These are phyloP conservation scores for Colletotrichum eremochloae DNA, from an alignment of 2,329 filamentous ascomycete genomes.

Conservation along the genomic window DNA sequence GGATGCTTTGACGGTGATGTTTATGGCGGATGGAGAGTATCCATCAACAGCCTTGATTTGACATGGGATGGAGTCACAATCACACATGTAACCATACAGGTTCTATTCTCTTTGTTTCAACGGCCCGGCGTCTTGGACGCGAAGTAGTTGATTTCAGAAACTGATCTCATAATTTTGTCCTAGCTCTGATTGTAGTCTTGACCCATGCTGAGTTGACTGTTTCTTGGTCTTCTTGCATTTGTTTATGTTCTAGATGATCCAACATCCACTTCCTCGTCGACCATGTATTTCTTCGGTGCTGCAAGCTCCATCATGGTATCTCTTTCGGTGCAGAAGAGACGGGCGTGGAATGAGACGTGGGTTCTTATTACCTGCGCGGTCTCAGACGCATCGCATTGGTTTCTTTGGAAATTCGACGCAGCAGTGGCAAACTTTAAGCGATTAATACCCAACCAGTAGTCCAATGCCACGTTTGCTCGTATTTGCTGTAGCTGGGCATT, in stretches of 20 bases:
- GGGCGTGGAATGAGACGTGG: neutral
- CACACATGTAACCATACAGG: slow-evolving; percentile 40
- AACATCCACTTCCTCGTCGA: neutral
- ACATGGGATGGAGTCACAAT: slow-evolving; percentile 35
- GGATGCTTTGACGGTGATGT: slow-evolving; percentile 15
- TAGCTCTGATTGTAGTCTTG: neutral
- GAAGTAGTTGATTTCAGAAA: slow-evolving; percentile 38
- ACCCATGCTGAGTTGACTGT: too few species aligned
- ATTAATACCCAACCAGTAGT: neutral
- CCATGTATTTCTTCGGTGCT: neutral
- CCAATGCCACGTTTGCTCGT: neutral
- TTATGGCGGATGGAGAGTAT: slow-evolving; percentile 16
- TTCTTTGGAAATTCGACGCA: neutral
- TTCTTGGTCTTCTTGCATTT: neutral
- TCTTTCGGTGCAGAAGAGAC: neutral
- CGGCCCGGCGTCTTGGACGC: slow-evolving; percentile 38
- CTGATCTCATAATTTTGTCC: slow-evolving; percentile 8
- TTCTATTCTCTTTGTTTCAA: slow-evolving; percentile 39
- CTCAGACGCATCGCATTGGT: neutral
- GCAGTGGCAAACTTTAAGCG: neutral
- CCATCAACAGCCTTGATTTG: slow-evolving; percentile 21
- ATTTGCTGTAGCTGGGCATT: neutral
- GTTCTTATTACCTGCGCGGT: neutral
- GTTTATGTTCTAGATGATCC: neutral
- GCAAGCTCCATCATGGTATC: neutral